Conservation (phyloP, 1,284 basidiomycete species). For the Rhodofomes roseus region DNA sequence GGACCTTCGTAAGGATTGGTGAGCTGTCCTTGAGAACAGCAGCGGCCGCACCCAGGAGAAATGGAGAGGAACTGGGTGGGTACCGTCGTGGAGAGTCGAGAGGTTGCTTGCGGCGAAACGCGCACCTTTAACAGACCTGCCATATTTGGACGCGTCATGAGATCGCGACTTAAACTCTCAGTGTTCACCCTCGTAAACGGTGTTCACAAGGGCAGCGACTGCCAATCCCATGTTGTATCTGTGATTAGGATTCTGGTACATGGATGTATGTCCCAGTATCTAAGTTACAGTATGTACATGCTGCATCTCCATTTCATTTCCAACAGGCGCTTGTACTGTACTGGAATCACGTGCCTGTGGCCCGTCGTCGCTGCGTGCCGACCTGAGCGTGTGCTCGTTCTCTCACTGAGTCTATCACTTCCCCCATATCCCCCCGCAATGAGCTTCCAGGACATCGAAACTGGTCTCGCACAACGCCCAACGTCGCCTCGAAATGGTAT, state of each 20-base stretch:
- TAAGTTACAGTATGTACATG: too few relatives aligned
- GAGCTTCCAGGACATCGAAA: conserved; percentile 80
- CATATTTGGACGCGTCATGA: not conserved
- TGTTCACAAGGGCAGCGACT: too few relatives aligned
- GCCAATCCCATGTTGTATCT: too few relatives aligned
- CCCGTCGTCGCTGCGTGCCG: not conserved
- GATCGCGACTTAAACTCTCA: not conserved
- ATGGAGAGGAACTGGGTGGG: not conserved
- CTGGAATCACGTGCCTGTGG: not conserved
- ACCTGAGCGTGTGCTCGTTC: not conserved
- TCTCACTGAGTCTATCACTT: not conserved
- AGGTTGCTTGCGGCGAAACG: not conserved
- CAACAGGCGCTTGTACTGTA: too few relatives aligned
- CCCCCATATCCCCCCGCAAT: conserved; percentile 31
- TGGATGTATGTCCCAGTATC: too few relatives aligned
- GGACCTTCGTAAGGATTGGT: not conserved
- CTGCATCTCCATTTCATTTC: too few relatives aligned
- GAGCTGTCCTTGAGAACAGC: not conserved
- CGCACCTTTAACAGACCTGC: not conserved
- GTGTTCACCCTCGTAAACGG: too few relatives aligned
- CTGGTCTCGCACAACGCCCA: conserved; percentile 49
- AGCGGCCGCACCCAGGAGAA: not conserved
- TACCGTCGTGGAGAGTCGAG: not conserved
- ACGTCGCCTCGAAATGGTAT: conserved; percentile 32
- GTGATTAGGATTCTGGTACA: too few relatives aligned